Evolutionary conservation across 2,329 filamentous ascomycete species (phyloP), one percentile per base, ranked within the genome.

Genomic region (Penicillium sclerotigenum): DNA sequence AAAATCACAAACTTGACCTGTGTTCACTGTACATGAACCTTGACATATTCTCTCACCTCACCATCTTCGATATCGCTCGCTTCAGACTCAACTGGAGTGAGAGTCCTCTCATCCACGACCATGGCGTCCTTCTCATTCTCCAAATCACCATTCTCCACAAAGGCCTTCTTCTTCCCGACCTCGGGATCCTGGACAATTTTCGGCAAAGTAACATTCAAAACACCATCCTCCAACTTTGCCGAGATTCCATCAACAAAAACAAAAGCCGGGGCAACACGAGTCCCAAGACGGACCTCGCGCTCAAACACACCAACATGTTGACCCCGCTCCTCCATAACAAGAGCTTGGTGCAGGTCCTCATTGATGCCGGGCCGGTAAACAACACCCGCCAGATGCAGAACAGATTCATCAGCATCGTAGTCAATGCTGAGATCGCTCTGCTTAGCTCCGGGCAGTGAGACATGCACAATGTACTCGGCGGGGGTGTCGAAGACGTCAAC

Each of bases 341-440:
- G 76, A 5, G 81, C 81, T 69, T 82, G 81, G 62, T 91, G 72
- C 70, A 89, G 83, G 47, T 83, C 80, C 67, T 91, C 88, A 69
- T 89, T 83, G 34, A 84, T 83, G 8, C 85, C 87, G 4, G 87
- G 87, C 1, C 89, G 83, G 70, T 91, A 83, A 9, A 91, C 81
- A 0, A 92, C 86, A 49, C 90, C 90, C 1, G 86, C 81, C 52
- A 95, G 77, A 64, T 80, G 83, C 40, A 95, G 77, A 53, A 82
- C 77, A 45, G 79, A 81, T 67, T 83, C 84, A 56, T 90, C 87
- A 0, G 83, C 80, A 63, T 93, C 85, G 83, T 88, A 95, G 71
- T 87, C 86, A 43, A 94, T 83, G 55, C 83, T 87, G 6, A 94
- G 78, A 66, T 94, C 89, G 65, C 90, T 83, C 74, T 91, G 92